phyloP scores from a whole-genome alignment of 2,329 filamentous ascomycete genomes.

The Myriangium duriaei region DNA sequence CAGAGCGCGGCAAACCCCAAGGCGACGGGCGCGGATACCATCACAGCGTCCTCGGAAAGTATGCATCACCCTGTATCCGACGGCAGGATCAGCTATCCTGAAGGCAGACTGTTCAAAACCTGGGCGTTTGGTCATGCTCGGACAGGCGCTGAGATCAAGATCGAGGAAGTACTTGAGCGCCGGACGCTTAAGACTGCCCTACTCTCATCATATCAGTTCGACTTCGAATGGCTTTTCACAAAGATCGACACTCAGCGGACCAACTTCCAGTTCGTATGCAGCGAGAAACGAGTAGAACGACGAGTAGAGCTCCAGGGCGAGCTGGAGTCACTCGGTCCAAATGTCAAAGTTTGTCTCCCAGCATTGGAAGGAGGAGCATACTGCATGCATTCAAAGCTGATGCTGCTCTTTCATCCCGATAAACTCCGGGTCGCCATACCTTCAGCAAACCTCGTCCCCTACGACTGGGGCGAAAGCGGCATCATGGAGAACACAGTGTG shows the following conservation, averaged over 20 bases:
- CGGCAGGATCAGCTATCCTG: constrained; percentile 33
- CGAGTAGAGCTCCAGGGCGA: constrained; percentile 28
- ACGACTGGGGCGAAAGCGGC: constrained; percentile 82
- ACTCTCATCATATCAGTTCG: constrained; percentile 78
- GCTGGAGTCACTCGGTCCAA: constrained; percentile 20
- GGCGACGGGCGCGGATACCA: background rate
- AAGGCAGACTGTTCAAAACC: constrained; percentile 68
- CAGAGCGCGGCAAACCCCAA: background rate
- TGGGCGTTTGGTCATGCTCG: constrained; percentile 55
- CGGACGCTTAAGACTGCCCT: constrained; percentile 61
- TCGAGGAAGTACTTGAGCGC: constrained; percentile 75
- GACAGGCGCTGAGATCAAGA: constrained; percentile 60
- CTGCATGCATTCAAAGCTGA: constrained; percentile 89
- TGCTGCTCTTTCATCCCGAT: constrained; percentile 65
- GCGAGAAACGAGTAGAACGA: constrained; percentile 32
- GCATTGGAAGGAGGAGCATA: constrained; percentile 50
- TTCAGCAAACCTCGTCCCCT: constrained; percentile 71
- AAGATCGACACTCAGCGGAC: constrained; percentile 42
- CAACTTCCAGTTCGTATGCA: constrained; percentile 44
- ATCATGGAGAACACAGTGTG: constrained; percentile 84
- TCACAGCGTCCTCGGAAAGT: background rate
- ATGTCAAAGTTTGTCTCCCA: constrained; percentile 64
- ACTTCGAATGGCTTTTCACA: constrained; percentile 61
- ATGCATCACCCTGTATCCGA: background rate
- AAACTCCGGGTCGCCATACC: constrained; percentile 74